Evolutionary conservation across 148 eudicot species (phyloP), one percentile per base, ranked within the genome.

Genomic region (Fallopia convolvulus): DNA sequence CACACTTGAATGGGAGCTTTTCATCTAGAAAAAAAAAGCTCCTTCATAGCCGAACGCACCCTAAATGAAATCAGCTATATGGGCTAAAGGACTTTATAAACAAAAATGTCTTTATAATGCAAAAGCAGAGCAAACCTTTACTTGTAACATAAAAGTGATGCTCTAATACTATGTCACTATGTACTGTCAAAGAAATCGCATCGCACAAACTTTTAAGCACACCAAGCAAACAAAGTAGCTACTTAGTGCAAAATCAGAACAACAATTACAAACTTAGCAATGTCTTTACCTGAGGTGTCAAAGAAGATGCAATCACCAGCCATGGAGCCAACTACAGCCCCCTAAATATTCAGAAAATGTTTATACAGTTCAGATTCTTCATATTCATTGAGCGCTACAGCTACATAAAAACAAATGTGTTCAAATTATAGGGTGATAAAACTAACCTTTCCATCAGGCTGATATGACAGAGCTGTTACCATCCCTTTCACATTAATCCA

Each of bases 391-490:
- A 14, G 5, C 5, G 6, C 17, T 39, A 41, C 48, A 75, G 89
- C 93, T 91, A 84, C 60, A 0, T 0, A 70, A 0, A 20, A 81
- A 79, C 65, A 18, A 66, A 68, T 47, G 78, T 26, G 75, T 32
- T 76, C 49, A 71, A 56, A 4, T 52, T 76, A 33, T 3, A 14
- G 52, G 49, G 7, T 26, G 39, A 39, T 75, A 76, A 33, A 65
- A 74, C 88, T 74, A 77, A 90, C 97, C 97, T 92, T 80, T 74
- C 96, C 99, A 88, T 86, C 86, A 46, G 96, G 99, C 74, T 84
- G 90, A 81, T 92, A 92, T 72, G 91, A 85, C 76, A 92, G 87
- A 49, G 97, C 99, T 30, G 97, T 90, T 11, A 94, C 89, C 26
- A 94, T 94, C 77, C 89, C 97, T 83, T 83, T 90, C 12, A 84